Conservation (phyloP, 2,329 filamentous ascomycete genomes). For the Aspergillus tamarii region DNA sequence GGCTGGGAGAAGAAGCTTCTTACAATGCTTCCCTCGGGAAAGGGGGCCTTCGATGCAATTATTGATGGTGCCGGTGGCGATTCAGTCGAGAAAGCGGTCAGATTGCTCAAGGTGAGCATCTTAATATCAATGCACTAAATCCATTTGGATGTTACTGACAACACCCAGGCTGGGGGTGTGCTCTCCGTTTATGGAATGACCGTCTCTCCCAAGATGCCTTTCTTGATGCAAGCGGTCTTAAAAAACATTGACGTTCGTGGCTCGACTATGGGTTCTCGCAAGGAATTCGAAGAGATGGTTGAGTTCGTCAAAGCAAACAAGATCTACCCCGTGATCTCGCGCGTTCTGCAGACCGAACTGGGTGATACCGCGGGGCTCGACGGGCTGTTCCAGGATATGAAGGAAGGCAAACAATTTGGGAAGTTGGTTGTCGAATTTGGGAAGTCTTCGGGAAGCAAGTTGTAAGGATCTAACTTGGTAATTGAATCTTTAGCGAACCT, state of each 20-base stretch:
- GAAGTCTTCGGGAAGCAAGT: slow-evolving; percentile 41
- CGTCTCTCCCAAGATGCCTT: slow-evolving; percentile 79
- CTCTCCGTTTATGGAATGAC: slow-evolving; percentile 93
- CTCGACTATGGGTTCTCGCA: slow-evolving; percentile 86
- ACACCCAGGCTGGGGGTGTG: slow-evolving; percentile 69
- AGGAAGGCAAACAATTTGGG: slow-evolving; percentile 82
- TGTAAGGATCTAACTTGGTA: slow-evolving; percentile 28
- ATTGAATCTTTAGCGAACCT: slow-evolving; percentile 2
- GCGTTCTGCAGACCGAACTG: slow-evolving; percentile 68
- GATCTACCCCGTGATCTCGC: slow-evolving; percentile 77
- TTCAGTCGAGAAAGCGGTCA: slow-evolving; percentile 69
- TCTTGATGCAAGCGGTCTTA: slow-evolving; percentile 79
- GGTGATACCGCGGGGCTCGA: slow-evolving; percentile 80
- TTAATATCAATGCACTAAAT: background rate
- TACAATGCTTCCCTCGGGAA: slow-evolving; percentile 60
- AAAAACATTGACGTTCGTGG: slow-evolving; percentile 87
- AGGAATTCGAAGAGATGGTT: slow-evolving; percentile 91
- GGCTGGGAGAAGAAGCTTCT: slow-evolving; percentile 80
- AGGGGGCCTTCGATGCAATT: slow-evolving; percentile 76
- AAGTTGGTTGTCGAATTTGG: slow-evolving; percentile 82
- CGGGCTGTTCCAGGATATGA: slow-evolving; percentile 84
- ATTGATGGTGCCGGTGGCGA: slow-evolving; percentile 91
- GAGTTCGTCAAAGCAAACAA: slow-evolving; percentile 74
- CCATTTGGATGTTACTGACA: slow-evolving; percentile 17
- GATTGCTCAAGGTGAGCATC: slow-evolving; percentile 65